Evolutionary conservation across 2,329 filamentous ascomycete genomes (phyloP).

Genomic region (Ophiostoma quercus): DNA sequence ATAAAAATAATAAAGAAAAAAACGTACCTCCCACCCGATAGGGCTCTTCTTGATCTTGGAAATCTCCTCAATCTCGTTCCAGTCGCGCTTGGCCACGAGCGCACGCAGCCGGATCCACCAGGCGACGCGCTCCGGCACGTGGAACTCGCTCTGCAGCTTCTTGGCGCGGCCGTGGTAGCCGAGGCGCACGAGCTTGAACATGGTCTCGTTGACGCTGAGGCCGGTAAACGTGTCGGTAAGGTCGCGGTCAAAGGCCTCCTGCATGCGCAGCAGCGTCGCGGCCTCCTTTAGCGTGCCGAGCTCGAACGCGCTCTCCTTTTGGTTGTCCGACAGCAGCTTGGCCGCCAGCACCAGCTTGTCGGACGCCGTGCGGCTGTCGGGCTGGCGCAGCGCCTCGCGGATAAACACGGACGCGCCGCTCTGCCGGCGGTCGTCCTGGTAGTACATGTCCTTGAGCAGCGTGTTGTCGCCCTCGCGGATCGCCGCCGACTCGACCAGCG

Average conservation of each 20-base stretch:
- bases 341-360: slow-evolving; percentile 87
- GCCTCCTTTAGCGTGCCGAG: slow-evolving; percentile 74
- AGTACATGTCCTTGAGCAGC: slow-evolving; percentile 90
- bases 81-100: slow-evolving; percentile 82
- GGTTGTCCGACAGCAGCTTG: slow-evolving; percentile 71
- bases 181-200: slow-evolving; percentile 78
- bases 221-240: slow-evolving; percentile 72
- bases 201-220: slow-evolving; percentile 82
- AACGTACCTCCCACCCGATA: slow-evolving; percentile 87
- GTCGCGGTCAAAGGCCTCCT: slow-evolving; percentile 82
- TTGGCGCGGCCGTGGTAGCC: slow-evolving; percentile 80
- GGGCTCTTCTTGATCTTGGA: slow-evolving; percentile 74
- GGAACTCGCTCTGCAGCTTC: slow-evolving; percentile 88
- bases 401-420: slow-evolving; percentile 87
- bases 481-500: slow-evolving; percentile 82
- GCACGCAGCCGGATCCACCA: slow-evolving; percentile 84
- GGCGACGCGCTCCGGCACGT: slow-evolving; percentile 80
- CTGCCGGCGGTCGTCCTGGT: slow-evolving; percentile 86
- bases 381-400: slow-evolving; percentile 71
- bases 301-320: slow-evolving; percentile 72
- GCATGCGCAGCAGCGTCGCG: slow-evolving; percentile 71
- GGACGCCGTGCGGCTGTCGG: slow-evolving; percentile 60
- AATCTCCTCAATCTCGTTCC: slow-evolving; percentile 86
- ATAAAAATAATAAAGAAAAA: no score
- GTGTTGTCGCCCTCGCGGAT: slow-evolving; percentile 64